Percentiles rank a stretch among this genome's conserved stretches.
Conservation (phyloP, 257 asterid species). For the Jasminum sambac region DNA sequence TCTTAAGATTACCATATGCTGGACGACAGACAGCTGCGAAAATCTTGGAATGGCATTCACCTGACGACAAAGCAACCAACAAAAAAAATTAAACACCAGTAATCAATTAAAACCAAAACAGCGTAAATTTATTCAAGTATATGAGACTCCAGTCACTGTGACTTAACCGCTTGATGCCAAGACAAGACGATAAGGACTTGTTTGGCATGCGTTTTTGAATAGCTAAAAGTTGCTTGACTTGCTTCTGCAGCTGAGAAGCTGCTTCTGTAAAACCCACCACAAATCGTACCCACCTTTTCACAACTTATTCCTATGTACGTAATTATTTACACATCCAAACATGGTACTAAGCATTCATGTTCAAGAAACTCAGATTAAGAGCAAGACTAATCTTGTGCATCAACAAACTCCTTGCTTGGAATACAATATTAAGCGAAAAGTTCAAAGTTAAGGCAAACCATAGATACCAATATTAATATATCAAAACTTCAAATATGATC, state of each 20-base stretch:
- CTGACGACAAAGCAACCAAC: constrained; percentile 24
- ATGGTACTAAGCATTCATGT: neutral
- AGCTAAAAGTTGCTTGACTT: neutral
- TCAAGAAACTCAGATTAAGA: neutral
- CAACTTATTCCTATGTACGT: no score
- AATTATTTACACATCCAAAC: no score
- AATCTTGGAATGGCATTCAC: neutral
- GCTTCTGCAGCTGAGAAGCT: no score
- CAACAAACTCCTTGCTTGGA: neutral
- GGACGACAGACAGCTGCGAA: constrained; percentile 4
- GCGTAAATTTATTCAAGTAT: neutral
- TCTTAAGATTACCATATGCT: neutral
- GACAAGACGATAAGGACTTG: neutral
- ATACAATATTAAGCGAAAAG: neutral
- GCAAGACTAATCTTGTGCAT: neutral
- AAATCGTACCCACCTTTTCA: no score
- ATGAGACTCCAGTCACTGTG: neutral
- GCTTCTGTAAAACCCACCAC: no score
- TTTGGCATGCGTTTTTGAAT: neutral
- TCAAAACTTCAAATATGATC: neutral
- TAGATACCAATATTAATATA: neutral
- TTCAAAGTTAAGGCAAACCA: neutral
- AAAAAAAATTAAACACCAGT: neutral
- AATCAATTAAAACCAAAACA: neutral
- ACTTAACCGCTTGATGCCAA: neutral